These are phyloP conservation scores for Aegilops sharonensis DNA, from an alignment of 176 grass and related monocot genomes.

Conservation along the genomic window DNA sequence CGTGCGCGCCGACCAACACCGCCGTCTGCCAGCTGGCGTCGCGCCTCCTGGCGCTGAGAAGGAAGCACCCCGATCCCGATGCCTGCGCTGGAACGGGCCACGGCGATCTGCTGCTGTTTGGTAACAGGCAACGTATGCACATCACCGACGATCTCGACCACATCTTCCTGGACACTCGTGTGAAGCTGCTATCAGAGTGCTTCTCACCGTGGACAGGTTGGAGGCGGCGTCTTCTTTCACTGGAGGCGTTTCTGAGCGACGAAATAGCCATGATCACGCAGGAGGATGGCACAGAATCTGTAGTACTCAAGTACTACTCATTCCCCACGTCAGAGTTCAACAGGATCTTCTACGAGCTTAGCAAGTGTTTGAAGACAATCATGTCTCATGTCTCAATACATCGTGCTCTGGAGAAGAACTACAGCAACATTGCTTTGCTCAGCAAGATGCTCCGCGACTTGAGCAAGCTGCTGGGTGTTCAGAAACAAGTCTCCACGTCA, in stretches of 20 bases:
- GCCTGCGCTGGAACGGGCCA: neutral
- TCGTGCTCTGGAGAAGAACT: constrained; percentile 35
- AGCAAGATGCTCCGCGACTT: constrained; percentile 33
- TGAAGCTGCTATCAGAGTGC: constrained; percentile 16
- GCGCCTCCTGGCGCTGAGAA: constrained; percentile 37
- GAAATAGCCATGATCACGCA: neutral
- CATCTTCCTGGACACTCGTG: constrained; percentile 61
- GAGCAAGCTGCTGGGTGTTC: neutral
- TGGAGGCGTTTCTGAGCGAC: constrained; percentile 23
- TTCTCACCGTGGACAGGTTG: constrained; percentile 38
- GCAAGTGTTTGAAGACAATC: constrained; percentile 33
- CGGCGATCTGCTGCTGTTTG: constrained; percentile 53
- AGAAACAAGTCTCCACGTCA: no score
- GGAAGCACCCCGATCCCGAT: neutral
- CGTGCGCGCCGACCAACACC: constrained; percentile 65
- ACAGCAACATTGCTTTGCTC: constrained; percentile 29
- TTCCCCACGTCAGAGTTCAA: neutral
- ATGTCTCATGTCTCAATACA: constrained; percentile 32
- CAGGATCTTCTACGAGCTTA: neutral
- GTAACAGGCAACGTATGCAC: constrained; percentile 41
- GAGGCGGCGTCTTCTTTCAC: constrained; percentile 31
- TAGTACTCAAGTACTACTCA: no score
- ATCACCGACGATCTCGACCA: constrained; percentile 29
- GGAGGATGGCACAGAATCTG: no score
- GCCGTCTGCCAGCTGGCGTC: constrained; percentile 56